Evolutionary conservation across 2,329 filamentous ascomycete genomes (phyloP).

Genomic region (Trichoderma hamatum): DNA sequence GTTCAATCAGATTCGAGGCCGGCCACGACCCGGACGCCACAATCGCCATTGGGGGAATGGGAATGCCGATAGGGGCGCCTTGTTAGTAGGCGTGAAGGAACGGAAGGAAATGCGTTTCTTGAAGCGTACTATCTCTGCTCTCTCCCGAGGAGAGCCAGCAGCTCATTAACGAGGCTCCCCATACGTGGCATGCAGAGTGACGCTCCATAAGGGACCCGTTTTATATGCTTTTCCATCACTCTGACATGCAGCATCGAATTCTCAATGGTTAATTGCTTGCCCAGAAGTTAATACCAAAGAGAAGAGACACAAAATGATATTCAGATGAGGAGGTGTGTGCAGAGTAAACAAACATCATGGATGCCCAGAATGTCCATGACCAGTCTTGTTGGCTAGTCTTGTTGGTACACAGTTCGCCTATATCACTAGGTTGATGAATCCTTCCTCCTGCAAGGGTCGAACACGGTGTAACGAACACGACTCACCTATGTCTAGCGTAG

Average conservation of each 20-base stretch:
- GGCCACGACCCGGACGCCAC: neutral
- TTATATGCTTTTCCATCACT: neutral
- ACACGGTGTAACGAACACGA: neutral
- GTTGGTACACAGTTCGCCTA: neutral
- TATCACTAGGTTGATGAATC: neutral
- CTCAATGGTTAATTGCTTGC: neutral
- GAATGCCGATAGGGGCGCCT: neutral
- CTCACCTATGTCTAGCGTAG: neutral
- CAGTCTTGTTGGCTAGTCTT: slow-evolving; percentile 2
- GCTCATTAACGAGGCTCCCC: neutral
- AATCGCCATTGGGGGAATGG: neutral
- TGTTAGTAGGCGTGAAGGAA: neutral
- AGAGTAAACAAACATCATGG: neutral
- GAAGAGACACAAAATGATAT: neutral
- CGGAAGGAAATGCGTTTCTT: neutral
- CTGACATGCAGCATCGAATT: neutral
- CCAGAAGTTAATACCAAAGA: neutral
- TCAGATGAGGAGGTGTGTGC: slow-evolving; percentile 7
- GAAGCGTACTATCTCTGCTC: neutral
- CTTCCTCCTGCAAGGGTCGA: slow-evolving; percentile 21
- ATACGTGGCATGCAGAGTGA: neutral
- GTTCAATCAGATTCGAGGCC: slow-evolving; percentile 7
- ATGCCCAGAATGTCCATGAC: neutral
- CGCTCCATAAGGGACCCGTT: neutral
- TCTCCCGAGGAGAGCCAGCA: neutral